phyloP scores from a whole-genome alignment of 176 grass and related monocot genomes.

The Oryza australiensis region DNA sequence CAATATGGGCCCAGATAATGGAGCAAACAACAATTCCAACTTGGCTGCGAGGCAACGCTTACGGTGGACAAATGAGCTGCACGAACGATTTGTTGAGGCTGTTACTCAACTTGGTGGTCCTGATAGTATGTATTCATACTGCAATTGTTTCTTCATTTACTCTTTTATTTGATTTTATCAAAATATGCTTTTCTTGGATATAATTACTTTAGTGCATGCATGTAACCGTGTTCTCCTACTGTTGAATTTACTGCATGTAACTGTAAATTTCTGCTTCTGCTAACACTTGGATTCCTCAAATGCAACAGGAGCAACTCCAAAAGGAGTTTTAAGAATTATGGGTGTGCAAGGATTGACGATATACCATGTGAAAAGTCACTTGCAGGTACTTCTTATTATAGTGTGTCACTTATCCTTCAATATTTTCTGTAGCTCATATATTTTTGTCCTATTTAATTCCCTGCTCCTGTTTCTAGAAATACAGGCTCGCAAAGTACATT shows the following conservation, averaged over 20 bases:
- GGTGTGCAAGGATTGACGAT: constrained; percentile 83
- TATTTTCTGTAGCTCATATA: neutral
- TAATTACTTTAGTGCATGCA: neutral
- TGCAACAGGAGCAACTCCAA: constrained; percentile 84
- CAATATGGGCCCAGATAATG: constrained; percentile 46
- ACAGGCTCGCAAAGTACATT: constrained; percentile 93
- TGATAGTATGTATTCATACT: constrained; percentile 68
- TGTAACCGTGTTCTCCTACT: neutral
- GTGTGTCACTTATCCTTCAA: constrained; percentile 14
- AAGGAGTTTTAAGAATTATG: constrained; percentile 94
- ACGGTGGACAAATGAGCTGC: constrained; percentile 96
- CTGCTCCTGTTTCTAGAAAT: constrained; percentile 66
- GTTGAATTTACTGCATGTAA: neutral
- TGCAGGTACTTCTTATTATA: constrained; percentile 71
- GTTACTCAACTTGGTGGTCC: constrained; percentile 95
- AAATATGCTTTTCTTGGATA: neutral
- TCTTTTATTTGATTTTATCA: constrained; percentile 2
- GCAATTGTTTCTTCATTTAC: neutral
- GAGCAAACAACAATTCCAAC: constrained; percentile 50
- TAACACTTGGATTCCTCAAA: constrained; percentile 32
- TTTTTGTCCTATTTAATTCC: constrained; percentile 31
- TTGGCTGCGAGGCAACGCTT: constrained; percentile 77
- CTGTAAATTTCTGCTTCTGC: constrained; percentile 15
- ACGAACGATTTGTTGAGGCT: constrained; percentile 86
- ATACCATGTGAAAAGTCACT: constrained; percentile 99